Conservation (phyloP, 1,284 basidiomycete genomes). For the Omphalotus olearius region DNA sequence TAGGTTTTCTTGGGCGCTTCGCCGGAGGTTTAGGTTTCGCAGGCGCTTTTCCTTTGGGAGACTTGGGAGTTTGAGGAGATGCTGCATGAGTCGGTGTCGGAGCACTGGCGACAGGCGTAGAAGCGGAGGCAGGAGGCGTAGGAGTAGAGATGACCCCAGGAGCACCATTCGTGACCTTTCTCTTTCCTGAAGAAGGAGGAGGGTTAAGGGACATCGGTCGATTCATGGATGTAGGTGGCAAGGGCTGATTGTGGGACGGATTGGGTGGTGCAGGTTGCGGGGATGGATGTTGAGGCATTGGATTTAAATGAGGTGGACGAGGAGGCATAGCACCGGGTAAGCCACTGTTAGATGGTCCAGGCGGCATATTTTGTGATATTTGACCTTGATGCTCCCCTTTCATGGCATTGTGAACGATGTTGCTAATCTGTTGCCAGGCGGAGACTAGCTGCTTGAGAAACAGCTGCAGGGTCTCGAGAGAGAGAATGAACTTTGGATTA, state of each 20-base stretch:
- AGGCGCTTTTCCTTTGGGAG: constrained; percentile 44
- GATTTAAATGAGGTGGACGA: constrained; percentile 9
- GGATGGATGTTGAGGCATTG: constrained; percentile 4
- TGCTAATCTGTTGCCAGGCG: constrained; percentile 36
- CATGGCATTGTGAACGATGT: constrained; percentile 14
- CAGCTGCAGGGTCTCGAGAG: constrained; percentile 35
- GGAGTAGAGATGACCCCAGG: constrained; percentile 28
- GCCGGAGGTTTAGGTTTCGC: constrained; percentile 37
- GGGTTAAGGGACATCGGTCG: constrained; percentile 24
- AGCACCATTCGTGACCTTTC: constrained; percentile 15
- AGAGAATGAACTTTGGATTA: constrained; percentile 49
- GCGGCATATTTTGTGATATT: background rate
- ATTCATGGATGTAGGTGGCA: constrained; percentile 11
- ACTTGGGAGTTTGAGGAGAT: constrained; percentile 48
- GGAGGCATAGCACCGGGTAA: background rate
- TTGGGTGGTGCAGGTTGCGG: constrained; percentile 14
- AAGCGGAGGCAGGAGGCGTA: constrained; percentile 38
- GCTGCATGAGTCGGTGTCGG: constrained; percentile 42
- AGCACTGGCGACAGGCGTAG: constrained; percentile 51
- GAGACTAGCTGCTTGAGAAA: constrained; percentile 45
- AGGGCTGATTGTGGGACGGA: constrained; percentile 17
- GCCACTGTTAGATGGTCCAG: background rate
- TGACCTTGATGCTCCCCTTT: constrained; percentile 20
- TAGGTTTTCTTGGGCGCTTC: constrained; percentile 30
- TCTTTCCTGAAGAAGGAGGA: constrained; percentile 27